Conservation (phyloP, 257 asterid species). For the Paraleonurus japonicus region DNA sequence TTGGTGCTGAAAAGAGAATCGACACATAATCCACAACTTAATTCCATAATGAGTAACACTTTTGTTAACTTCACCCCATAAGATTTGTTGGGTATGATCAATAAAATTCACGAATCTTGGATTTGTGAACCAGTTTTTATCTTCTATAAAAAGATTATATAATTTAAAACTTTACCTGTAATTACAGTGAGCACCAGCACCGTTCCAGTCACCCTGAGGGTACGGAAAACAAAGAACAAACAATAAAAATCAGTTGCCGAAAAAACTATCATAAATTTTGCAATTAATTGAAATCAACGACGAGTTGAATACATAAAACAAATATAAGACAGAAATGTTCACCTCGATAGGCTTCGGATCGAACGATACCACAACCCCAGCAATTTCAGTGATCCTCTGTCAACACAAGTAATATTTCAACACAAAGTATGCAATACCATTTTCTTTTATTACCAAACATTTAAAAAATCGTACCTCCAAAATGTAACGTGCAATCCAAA, state of each 20-base stretch:
- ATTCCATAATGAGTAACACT: neutral
- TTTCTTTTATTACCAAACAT: neutral
- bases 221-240: neutral
- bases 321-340: neutral
- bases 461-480: conserved; percentile 59
- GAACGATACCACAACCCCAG: conserved; percentile 81
- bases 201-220: conserved; percentile 90
- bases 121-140: too few relatives aligned
- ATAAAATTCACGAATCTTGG: too few relatives aligned
- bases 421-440: neutral
- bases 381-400: conserved; percentile 92
- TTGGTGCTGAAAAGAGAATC: conserved; percentile 58
- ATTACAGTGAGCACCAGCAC: conserved; percentile 95
- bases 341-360: conserved; percentile 94
- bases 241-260: neutral
- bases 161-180: conserved; percentile 49
- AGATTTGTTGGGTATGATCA: too few relatives aligned
- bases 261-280: neutral
- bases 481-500: conserved; percentile 92
- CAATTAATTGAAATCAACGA: neutral
- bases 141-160: too few relatives aligned
- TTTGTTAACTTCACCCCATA: too few relatives aligned
- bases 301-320: too few relatives aligned
- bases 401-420: conserved; percentile 17
- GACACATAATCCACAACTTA: neutral